Percentiles rank a stretch among this genome's conserved stretches.
phyloP scores from a whole-genome alignment of 345 rosid species.

The Eucalyptus tenuipes region DNA sequence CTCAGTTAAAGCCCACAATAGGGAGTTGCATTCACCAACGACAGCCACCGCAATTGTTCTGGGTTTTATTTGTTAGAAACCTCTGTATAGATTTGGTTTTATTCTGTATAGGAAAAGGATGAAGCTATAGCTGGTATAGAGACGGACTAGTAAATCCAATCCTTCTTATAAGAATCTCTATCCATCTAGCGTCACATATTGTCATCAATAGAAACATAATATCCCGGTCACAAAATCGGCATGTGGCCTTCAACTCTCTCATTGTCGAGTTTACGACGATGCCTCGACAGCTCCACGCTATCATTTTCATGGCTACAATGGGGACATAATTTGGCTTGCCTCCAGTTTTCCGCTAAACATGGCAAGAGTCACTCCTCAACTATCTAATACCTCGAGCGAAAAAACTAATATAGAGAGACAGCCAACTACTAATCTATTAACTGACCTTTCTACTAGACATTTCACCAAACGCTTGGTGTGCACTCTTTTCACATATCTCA shows the following conservation, averaged over 20 bases:
- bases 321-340: background rate
- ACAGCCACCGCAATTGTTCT: background rate
- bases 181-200: background rate
- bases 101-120: background rate
- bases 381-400: background rate
- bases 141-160: background rate
- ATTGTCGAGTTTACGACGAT: fast-evolving
- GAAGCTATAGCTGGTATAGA: background rate
- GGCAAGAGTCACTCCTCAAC: background rate
- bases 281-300: background rate
- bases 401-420: background rate
- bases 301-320: background rate
- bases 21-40: background rate
- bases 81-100: background rate
- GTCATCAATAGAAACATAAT: background rate
- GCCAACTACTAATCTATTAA: background rate
- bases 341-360: background rate
- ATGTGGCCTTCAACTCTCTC: background rate
- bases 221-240: background rate
- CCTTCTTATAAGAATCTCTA: background rate
- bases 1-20: background rate
- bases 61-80: background rate
- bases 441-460: background rate
- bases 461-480: background rate
- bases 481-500: background rate